Evolutionary conservation across 768 basidiomycete genomes (phyloP), one percentile per base, ranked within the genome.

Genomic region (Rhodotorula sphaerocarpa): DNA sequence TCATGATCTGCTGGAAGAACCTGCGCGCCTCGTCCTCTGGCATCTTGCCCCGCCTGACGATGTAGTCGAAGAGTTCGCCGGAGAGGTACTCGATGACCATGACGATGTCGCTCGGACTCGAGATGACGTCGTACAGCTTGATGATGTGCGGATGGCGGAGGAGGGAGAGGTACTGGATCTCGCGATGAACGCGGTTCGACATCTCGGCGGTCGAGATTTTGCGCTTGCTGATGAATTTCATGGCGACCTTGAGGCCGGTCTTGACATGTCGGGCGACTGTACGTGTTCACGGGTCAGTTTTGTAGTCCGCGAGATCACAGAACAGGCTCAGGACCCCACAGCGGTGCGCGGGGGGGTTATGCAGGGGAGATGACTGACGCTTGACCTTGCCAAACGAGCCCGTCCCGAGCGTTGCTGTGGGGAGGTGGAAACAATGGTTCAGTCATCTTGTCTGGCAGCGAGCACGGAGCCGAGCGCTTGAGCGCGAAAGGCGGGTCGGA

Each of bases 341-440:
- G n/a, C n/a, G n/a, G 12, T 5, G 25, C 25, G 39, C 39, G 39
- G n/a, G 21, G 18, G 50, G 16, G 57, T 30, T 23, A 15, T 36
- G 41, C 39, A 30, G 50, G 16, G 18, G 7, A 25, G 10, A 25
- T 20, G 53, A 83, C 90, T 75, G 76, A 95, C 93, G 88, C 81
- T 96, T 97, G 75, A 99, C 95, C 78, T 95, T 96, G 58, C 93
- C 95, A 78, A 97, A 99, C 16, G 90, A 93, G 5, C 95, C 95
- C 68, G 92, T 90, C 25, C 92, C 93, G 62, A 96, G 86, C 68
- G 92, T 90, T 60, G 83, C 63, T 65, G 63, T 11, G 15, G 21
- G 12, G 0, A 41, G 77, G n/a, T 14, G 28, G 1, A 16, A 46
- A 7, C n/a, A 2, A 28, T 16, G n/a, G 12, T 55, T 56, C 60